Base-by-base conservation (phyloP, 495 filamentous ascomycete species). In the Cudoniella acicularis region DNA sequence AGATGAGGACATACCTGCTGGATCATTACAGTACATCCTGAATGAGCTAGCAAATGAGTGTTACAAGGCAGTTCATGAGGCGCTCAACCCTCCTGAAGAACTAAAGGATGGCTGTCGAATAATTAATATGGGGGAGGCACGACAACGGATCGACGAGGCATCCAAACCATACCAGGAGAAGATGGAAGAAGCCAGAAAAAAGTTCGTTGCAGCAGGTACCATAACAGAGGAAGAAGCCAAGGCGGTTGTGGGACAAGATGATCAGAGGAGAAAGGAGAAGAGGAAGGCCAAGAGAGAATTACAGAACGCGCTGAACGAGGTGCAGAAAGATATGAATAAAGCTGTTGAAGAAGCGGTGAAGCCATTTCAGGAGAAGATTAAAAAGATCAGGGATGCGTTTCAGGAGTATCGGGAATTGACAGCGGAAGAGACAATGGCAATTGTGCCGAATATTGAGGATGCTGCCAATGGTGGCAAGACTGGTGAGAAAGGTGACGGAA, bases 21-120 rank as follows among this genome's bases (percentile, higher is more conserved):
- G 51, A 54, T 54, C 51, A 6, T 41, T 54, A 26, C 51, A 54
- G 51, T 3, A 18, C 41, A 54, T 54, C 41, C 27, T 54, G 20
- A 18, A 54, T 54, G 30, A 26, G 21, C 23, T 54, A n/a, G 51
- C n/a, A 26, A 54, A 54, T 18, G 51, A 54, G 51, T 36, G 30
- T 22, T 18, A 36, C 8, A 54, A 54, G 30, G 51, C 51, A 10
- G 24, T 41, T 2, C 24, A 54, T 10, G 25, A 40, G 20, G 51
- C 51, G 3, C 51, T 54, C 41, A 36, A 54, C 26, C 26, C 51
- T 36, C 9, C 8, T 36, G 3, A 51, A 3, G 22, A 51, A 22
- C 4, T 51, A 23, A 6, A 8, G 4, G 16, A 54, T 13, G 24
- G 11, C 25, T 4, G 9, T 16, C 16, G 36, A 9, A 8, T 41